Evolutionary conservation across 2,329 filamentous ascomycete genomes (phyloP), one percentile per base, ranked within the genome.

Genomic region (Colletotrichum sp.): DNA sequence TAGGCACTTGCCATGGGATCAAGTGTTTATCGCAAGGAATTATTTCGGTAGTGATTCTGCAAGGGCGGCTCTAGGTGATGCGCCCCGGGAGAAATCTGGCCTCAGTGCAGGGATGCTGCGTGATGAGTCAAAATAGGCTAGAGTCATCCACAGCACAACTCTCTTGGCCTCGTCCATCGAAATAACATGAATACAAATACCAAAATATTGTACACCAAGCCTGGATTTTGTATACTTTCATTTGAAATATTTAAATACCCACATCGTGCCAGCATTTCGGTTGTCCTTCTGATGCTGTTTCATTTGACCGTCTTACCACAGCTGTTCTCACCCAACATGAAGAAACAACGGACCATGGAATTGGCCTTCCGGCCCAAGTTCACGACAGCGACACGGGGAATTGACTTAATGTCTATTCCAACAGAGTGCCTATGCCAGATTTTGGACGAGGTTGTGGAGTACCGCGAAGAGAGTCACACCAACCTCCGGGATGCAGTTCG

Each of bases 401-500:
- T 27, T 5, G 8, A 52, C 22, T 56, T 34, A 16, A 30, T 16
- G 68, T 52, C 6, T 16, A 8, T 71, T 13, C 43, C 68, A 16
- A 18, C 55, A 18, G 68, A 71, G 27, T 71, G 68, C 60, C 25
- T 71, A 10, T 30, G 25, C 3, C 43, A 36, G 5, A 56, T 71
- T 15, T 22, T 71, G 9, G 39, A 28, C 7, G 4, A 34, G 6
- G 15, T 16, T 16, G 36, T 66, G 8, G 13, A 39, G n/a, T 71
- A 66, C 18, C 4, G 55, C 6, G 60, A 39, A 15, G 1, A 71
- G 7, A 65, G 30, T 27, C 12, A 65, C 6, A 56, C 39, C 18
- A 71, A 71, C n/a, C 25, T 71, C 10, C 64, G 60, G 52, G 60
- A 71, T 32, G 68, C 68, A 28, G 30, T 36, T 1, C 22, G 30